Evolutionary conservation across 768 basidiomycete species (phyloP).

Genomic region (Calocybe gangraenosa): DNA sequence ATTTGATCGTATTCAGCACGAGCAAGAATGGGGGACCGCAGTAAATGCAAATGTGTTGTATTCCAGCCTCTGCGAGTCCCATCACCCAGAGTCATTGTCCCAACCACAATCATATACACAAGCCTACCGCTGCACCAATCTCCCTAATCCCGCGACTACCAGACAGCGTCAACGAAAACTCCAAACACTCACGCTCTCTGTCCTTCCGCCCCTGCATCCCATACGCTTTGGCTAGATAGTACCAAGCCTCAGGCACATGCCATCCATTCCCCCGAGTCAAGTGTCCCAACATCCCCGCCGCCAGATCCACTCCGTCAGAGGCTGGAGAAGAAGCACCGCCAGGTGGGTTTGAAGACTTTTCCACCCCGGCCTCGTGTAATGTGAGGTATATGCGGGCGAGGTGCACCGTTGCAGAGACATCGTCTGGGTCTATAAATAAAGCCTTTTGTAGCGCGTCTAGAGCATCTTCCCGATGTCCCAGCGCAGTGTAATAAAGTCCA

Average conservation of each 20-base stretch:
- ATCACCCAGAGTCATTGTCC: too few relatives aligned
- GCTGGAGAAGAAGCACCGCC: not conserved
- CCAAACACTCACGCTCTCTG: conserved; percentile 15
- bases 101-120: conserved; percentile 14
- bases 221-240: conserved; percentile 79
- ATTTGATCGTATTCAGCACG: too few relatives aligned
- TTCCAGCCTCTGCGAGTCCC: too few relatives aligned
- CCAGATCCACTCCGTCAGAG: conserved; percentile 59
- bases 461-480: conserved; percentile 57
- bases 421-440: conserved; percentile 78
- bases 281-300: conserved; percentile 74
- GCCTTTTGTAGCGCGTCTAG: conserved; percentile 82
- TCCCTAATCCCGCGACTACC: conserved; percentile 16
- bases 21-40: too few relatives aligned
- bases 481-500: conserved; percentile 65
- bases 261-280: conserved; percentile 79
- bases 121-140: conserved; percentile 16
- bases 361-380: conserved; percentile 12
- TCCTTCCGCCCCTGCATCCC: conserved; percentile 34
- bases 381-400: conserved; percentile 71
- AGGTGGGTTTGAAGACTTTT: conserved; percentile 22
- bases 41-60: too few relatives aligned
- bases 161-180: conserved; percentile 16
- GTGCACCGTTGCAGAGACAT: conserved; percentile 75
- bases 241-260: conserved; percentile 96